Conservation (phyloP, 164 flowering plant genomes). For the Magnolia changhungtana region DNA sequence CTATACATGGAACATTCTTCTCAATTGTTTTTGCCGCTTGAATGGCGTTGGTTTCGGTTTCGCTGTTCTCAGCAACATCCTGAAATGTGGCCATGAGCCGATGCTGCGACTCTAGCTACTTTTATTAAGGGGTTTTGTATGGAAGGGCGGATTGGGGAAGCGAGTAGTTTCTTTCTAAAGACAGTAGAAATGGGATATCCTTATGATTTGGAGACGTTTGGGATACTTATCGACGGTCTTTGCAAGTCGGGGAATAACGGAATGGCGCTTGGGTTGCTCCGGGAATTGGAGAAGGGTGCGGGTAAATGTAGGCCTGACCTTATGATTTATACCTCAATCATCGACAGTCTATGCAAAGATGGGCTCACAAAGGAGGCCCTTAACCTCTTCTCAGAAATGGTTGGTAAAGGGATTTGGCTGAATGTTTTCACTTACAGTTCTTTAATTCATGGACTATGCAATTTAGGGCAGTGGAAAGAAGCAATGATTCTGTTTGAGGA, state of each 20-base stretch:
- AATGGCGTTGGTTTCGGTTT: no score
- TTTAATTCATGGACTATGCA: not conserved
- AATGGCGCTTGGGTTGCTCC: conserved; percentile 1
- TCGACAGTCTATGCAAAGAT: not conserved
- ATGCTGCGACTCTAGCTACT: not conserved
- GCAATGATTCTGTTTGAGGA: not conserved
- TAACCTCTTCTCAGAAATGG: not conserved
- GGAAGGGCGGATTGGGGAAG: no score
- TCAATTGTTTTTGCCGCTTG: no score
- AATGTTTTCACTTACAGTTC: not conserved
- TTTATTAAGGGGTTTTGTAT: no score
- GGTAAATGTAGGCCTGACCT: not conserved
- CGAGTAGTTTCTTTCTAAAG: no score
- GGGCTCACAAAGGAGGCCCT: not conserved
- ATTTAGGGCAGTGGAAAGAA: not conserved
- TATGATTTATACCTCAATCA: not conserved
- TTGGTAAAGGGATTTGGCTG: not conserved
- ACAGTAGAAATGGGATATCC: no score
- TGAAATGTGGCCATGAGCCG: no score
- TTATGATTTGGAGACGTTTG: not conserved
- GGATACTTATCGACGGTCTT: not conserved
- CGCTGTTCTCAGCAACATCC: no score
- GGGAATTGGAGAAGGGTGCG: not conserved
- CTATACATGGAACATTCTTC: no score
- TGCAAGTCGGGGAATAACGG: not conserved